These are phyloP conservation scores for Nannizziopsis barbatae DNA, from an alignment of 2,329 filamentous ascomycete genomes.

Conservation along the genomic window DNA sequence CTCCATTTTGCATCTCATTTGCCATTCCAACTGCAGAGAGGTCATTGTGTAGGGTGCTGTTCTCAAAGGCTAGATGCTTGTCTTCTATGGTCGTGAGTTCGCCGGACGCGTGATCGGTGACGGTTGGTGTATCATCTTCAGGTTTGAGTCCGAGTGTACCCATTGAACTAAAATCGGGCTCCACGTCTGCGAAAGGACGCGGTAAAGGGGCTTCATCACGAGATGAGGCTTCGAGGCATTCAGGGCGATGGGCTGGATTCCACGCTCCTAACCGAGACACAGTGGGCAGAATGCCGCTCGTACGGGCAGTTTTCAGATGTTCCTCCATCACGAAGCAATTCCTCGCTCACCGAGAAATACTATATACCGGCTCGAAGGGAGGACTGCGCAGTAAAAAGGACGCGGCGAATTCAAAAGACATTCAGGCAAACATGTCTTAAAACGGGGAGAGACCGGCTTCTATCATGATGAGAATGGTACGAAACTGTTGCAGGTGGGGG, in stretches of 20 bases:
- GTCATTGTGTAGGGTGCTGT: background rate
- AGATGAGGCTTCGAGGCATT: conserved; percentile 18
- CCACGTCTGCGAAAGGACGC: background rate
- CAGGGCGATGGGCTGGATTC: conserved; percentile 46
- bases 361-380: too few species aligned
- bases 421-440: conserved; percentile 8
- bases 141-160: background rate
- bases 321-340: conserved; percentile 8
- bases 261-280: conserved; percentile 32
- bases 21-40: background rate
- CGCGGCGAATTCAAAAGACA: background rate
- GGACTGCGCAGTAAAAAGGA: background rate
- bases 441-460: background rate
- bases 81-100: background rate
- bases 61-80: background rate
- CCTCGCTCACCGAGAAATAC: conserved; percentile 2
- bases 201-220: background rate
- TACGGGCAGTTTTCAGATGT: conserved; percentile 3
- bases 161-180: background rate
- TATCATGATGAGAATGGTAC: conserved; percentile 10
- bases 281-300: conserved; percentile 2
- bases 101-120: background rate
- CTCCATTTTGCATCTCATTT: background rate
- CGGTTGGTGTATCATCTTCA: background rate
- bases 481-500: background rate